Evolutionary conservation across 2,329 filamentous ascomycete genomes (phyloP).

Genomic region (Lachnellula occidentalis): DNA sequence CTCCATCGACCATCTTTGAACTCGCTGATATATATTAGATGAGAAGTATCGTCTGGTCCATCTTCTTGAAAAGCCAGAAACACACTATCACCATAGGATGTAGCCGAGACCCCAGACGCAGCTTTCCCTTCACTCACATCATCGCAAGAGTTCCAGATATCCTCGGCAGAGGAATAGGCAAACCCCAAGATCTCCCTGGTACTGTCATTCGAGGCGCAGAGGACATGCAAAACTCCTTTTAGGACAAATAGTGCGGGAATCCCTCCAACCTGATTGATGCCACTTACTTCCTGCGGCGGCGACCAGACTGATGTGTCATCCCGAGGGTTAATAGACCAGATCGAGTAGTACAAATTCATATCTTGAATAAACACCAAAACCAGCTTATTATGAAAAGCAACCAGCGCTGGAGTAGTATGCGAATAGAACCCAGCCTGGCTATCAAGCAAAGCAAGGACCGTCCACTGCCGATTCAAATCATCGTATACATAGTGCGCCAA

Average conservation of each 20-base stretch:
- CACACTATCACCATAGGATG: constrained; percentile 31
- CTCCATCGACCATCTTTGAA: constrained; percentile 21
- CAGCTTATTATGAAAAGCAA: constrained; percentile 34
- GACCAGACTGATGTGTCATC: constrained; percentile 18
- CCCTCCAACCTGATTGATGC: constrained; percentile 18
- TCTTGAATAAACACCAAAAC: constrained; percentile 30
- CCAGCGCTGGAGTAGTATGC: constrained; percentile 28
- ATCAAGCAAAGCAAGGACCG: constrained; percentile 22
- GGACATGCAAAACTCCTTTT: constrained; percentile 29
- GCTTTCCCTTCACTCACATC: constrained; percentile 33
- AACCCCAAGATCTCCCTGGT: constrained; percentile 30
- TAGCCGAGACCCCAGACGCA: constrained; percentile 31
- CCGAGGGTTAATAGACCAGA: constrained; percentile 22
- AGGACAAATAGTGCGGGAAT: constrained; percentile 33
- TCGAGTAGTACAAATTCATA: constrained; percentile 26
- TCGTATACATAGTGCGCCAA: constrained; percentile 32
- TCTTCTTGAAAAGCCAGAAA: constrained; percentile 29
- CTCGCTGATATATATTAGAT: constrained; percentile 20
- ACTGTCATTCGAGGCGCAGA: constrained; percentile 27
- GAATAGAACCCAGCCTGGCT: constrained; percentile 21
- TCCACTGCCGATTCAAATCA: constrained; percentile 29
- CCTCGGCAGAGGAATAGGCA: constrained; percentile 27
- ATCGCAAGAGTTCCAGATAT: constrained; percentile 29
- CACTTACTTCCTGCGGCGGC: constrained; percentile 23
- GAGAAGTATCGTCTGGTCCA: constrained; percentile 18